phyloP scores from a whole-genome alignment of 1,139 yeast genomes.

The Debaryomyces psychrophilus region DNA sequence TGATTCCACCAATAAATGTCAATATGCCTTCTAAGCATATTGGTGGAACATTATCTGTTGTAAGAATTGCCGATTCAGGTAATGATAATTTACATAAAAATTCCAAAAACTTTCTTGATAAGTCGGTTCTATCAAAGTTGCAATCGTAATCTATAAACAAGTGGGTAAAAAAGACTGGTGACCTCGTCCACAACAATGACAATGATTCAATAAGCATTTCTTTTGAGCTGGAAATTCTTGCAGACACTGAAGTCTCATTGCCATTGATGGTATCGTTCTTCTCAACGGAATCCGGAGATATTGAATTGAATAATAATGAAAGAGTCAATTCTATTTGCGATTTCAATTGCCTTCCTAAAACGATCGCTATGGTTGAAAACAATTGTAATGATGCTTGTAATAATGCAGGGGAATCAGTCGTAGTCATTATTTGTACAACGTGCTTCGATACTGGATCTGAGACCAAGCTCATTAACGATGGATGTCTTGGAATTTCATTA shows the following conservation, averaged over 20 bases:
- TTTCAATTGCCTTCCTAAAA: constrained; percentile 59
- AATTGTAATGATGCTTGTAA: constrained; percentile 77
- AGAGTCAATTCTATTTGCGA: constrained; percentile 71
- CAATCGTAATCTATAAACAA: constrained; percentile 87
- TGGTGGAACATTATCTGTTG: constrained; percentile 91
- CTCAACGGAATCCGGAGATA: constrained; percentile 41
- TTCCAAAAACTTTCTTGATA: constrained; percentile 69
- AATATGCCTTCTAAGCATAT: constrained; percentile 87
- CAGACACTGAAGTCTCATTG: constrained; percentile 24
- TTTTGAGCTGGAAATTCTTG: constrained; percentile 48
- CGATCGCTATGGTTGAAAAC: constrained; percentile 66
- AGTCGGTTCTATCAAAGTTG: constrained; percentile 82
- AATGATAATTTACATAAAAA: constrained; percentile 74
- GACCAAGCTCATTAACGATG: constrained; percentile 65
- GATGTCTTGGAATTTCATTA: constrained; percentile 62
- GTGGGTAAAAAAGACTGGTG: constrained; percentile 76
- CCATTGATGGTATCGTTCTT: constrained; percentile 30
- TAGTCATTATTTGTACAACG: constrained; percentile 75
- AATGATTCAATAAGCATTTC: constrained; percentile 85
- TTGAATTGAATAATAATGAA: constrained; percentile 57
- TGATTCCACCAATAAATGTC: constrained; percentile 67
- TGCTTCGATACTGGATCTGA: constrained; percentile 84
- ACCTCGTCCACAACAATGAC: constrained; percentile 81
- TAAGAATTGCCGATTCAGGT: constrained; percentile 74
- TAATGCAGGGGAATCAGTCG: constrained; percentile 66